These are phyloP conservation scores for Physcomitrium patens DNA, from an alignment of 225 moss, liverwort and hornwort species.

Conservation along the genomic window DNA sequence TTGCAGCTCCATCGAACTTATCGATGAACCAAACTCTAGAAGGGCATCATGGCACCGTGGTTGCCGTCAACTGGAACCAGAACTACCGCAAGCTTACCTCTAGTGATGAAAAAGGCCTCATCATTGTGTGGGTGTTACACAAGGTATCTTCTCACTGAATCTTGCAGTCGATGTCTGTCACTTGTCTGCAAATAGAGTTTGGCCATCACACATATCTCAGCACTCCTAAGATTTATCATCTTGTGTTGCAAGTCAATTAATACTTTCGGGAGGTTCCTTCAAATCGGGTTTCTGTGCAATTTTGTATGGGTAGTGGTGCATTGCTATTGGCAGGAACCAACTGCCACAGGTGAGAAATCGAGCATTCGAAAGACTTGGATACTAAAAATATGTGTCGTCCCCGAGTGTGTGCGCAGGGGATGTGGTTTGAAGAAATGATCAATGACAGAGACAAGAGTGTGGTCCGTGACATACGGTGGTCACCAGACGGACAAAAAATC, in stretches of 20 bases:
- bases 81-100: conserved; percentile 96
- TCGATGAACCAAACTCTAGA: conserved; percentile 99
- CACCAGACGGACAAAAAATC: conserved; percentile 89
- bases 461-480: conserved; percentile 88
- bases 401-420: conserved; percentile 56
- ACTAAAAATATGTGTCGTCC: background rate
- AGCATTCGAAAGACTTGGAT: background rate
- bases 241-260: conserved; percentile 9
- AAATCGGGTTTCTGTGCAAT: background rate
- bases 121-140: conserved; percentile 95
- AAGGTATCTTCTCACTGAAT: conserved; percentile 55
- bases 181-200: background rate
- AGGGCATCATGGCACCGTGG: conserved; percentile 81
- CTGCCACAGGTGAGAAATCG: conserved; percentile 2
- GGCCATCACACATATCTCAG: background rate
- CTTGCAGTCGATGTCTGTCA: background rate
- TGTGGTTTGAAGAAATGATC: conserved; percentile 99
- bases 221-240: background rate
- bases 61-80: conserved; percentile 85
- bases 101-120: conserved; percentile 85
- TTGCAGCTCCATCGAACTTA: conserved; percentile 61
- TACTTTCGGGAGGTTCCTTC: background rate
- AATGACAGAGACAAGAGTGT: conserved; percentile 89
- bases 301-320: background rate
- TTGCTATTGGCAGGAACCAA: conserved; percentile 9